A percentile compares a stretch with the other conserved stretches of the same genome.
Evolutionary conservation across 2,329 filamentous ascomycete genomes (phyloP).

Genomic region (Blastomyces silverae): DNA sequence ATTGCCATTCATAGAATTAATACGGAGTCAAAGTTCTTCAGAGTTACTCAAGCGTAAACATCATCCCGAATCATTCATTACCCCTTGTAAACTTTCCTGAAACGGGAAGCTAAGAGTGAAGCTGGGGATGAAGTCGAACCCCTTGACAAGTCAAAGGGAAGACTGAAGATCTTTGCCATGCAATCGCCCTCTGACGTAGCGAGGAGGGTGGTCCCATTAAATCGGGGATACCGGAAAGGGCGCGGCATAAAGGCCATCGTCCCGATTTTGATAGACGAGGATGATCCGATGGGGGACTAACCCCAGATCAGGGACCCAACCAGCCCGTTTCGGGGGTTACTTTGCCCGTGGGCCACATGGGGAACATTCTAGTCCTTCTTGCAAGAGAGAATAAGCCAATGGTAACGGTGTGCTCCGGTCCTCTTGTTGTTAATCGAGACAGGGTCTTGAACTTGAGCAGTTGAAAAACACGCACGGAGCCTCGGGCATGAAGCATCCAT

Average conservation of each 20-base stretch:
- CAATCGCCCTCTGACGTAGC: background rate
- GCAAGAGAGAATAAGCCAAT: background rate
- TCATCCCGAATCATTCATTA: background rate
- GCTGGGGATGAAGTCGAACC: background rate
- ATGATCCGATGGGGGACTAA: background rate
- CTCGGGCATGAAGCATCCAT: background rate
- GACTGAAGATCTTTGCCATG: background rate
- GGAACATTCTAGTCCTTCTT: background rate
- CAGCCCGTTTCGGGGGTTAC: background rate
- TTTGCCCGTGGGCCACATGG: background rate
- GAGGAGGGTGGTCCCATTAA: background rate
- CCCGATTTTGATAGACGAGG: background rate
- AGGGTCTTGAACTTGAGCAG: background rate
- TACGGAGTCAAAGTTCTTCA: background rate
- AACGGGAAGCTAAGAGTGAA: background rate
- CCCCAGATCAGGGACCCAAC: background rate
- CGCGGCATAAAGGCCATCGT: background rate
- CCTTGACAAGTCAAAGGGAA: background rate
- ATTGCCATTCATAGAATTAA: background rate
- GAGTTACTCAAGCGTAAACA: background rate
- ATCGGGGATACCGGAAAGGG: background rate
- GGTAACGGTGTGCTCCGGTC: background rate
- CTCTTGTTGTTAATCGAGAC: background rate
- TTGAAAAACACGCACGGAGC: background rate
- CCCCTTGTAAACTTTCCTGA: background rate